phyloP scores from a whole-genome alignment of 202 grass and related monocot genomes.

The Brachypodium distachyon region DNA sequence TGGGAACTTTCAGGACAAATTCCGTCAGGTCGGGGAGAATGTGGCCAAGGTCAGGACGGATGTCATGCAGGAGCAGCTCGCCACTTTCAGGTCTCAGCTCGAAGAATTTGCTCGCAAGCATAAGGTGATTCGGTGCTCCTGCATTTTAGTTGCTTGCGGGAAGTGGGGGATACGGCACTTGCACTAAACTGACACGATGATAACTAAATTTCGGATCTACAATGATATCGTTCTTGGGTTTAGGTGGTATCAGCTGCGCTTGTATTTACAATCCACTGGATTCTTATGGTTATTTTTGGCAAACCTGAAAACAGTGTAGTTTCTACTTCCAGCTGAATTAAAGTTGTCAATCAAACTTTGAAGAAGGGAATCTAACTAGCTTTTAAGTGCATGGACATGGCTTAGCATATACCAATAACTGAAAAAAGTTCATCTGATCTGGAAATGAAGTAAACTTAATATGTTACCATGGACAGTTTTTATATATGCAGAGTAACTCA shows the following conservation, averaged over 20 bases:
- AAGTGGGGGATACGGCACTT: background rate
- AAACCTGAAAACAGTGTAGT: background rate
- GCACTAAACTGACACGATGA: background rate
- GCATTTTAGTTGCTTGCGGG: background rate
- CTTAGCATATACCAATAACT: background rate
- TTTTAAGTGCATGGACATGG: background rate
- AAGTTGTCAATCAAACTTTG: background rate
- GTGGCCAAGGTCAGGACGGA: conserved; percentile 85
- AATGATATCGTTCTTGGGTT: background rate
- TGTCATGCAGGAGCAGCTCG: conserved; percentile 93
- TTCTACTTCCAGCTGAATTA: background rate
- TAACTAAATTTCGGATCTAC: background rate
- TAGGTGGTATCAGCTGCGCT: background rate
- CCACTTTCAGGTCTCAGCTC: conserved; percentile 73
- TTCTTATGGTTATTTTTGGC: background rate
- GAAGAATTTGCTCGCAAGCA: conserved; percentile 91
- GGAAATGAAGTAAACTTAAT: conserved; percentile 7
- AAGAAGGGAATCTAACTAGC: background rate
- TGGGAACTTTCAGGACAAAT: conserved; percentile 54
- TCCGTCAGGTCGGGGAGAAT: conserved; percentile 77
- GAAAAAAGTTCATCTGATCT: background rate
- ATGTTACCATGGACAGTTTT: background rate
- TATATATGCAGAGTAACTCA: background rate
- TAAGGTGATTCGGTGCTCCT: conserved; percentile 41
- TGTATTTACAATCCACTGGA: background rate